Percentiles rank a stretch among this genome's conserved stretches.
phyloP scores from a whole-genome alignment of 2,329 filamentous ascomycete species.

The Zasmidium angulare region DNA sequence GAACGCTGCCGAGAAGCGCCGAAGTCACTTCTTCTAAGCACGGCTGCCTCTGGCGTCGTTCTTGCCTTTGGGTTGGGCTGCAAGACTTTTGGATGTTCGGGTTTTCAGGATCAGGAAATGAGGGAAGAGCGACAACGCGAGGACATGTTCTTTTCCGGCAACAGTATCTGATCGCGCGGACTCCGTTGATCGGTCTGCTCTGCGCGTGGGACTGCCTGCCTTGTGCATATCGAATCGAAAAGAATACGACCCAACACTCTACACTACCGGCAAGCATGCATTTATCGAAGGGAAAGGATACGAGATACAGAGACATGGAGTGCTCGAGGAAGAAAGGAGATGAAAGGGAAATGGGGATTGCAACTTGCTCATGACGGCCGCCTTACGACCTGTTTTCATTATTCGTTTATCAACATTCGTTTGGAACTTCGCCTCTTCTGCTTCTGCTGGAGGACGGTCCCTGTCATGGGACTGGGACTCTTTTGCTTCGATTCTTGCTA shows the following conservation, averaged over 20 bases:
- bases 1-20: slow-evolving; percentile 86
- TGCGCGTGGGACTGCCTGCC: background rate
- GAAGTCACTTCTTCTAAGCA: slow-evolving; percentile 63
- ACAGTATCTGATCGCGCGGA: background rate
- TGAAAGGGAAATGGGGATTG: background rate
- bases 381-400: background rate
- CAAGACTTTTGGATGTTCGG: slow-evolving; percentile 4
- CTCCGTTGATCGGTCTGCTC: background rate
- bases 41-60: background rate
- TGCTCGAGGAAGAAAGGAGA: background rate
- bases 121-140: background rate
- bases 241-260: background rate
- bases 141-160: background rate
- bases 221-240: background rate
- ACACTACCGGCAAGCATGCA: background rate
- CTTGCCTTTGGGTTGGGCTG: slow-evolving; percentile 1
- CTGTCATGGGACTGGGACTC: background rate
- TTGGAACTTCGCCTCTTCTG: background rate
- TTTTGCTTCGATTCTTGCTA: background rate
- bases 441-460: background rate
- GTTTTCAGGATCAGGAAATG: background rate
- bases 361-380: slow-evolving; percentile 13
- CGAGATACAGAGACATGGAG: too few species aligned
- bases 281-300: background rate
- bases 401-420: background rate